These are phyloP conservation scores for Physcia stellaris DNA, from an alignment of 495 filamentous ascomycete species.

Conservation along the genomic window DNA sequence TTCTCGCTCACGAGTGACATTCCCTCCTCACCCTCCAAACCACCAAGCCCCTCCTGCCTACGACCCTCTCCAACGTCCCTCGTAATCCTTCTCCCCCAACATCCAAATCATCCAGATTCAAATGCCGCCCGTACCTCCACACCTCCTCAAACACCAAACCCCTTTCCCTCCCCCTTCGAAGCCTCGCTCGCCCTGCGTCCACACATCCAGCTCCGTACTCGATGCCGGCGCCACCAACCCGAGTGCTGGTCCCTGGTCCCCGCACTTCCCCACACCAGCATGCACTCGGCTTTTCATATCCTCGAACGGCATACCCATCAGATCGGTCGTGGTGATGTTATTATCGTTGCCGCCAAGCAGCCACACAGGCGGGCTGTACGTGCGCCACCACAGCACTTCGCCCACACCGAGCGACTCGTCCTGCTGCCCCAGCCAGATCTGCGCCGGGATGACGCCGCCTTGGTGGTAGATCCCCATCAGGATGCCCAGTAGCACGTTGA, in stretches of 20 bases:
- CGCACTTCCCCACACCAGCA: slow-evolving; percentile 41
- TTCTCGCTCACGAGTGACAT: slow-evolving; percentile 9
- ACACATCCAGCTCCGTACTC: slow-evolving; percentile 12
- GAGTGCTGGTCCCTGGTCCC: slow-evolving; percentile 13
- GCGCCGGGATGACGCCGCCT: slow-evolving; percentile 76
- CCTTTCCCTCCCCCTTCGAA: too few relatives aligned
- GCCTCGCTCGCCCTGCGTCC: neutral
- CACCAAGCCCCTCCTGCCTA: slow-evolving; percentile 67
- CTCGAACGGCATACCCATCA: slow-evolving; percentile 64
- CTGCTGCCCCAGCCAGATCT: slow-evolving; percentile 33
- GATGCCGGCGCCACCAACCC: slow-evolving; percentile 15
- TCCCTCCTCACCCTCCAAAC: slow-evolving; percentile 53
- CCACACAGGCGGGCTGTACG: slow-evolving; percentile 89
- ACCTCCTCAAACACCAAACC: slow-evolving; percentile 21
- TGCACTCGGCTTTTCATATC: slow-evolving; percentile 46
- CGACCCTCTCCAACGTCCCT: slow-evolving; percentile 56
- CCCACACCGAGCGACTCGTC: slow-evolving; percentile 23
- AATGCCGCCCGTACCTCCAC: slow-evolving; percentile 59
- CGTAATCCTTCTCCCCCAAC: slow-evolving; percentile 72
- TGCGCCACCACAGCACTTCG: slow-evolving; percentile 91
- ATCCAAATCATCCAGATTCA: slow-evolving; percentile 90
- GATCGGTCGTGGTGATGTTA: slow-evolving; percentile 55
- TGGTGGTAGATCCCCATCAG: slow-evolving; percentile 93
- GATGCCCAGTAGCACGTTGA: slow-evolving; percentile 64
- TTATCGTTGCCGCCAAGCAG: slow-evolving; percentile 66